These are phyloP conservation scores for Coemansia sp. DNA, from an alignment of 371 early-diverging fungal genomes.

Conservation along the genomic window DNA sequence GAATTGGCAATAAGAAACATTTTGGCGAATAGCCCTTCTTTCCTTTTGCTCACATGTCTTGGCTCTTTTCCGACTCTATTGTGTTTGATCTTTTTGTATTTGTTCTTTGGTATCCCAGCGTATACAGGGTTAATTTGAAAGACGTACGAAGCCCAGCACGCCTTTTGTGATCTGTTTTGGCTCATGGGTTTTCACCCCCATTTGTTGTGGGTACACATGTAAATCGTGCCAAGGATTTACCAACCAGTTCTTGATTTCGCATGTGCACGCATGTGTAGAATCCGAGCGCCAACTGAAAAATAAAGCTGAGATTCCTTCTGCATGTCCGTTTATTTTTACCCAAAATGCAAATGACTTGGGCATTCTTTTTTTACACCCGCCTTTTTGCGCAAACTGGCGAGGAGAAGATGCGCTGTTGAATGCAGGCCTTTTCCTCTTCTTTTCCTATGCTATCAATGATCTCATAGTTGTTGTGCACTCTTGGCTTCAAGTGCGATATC, in stretches of 20 bases:
- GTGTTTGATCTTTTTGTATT: neutral
- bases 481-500: too few relatives aligned
- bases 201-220: neutral
- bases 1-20: neutral
- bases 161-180: neutral
- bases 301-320: neutral
- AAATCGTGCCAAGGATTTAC: neutral
- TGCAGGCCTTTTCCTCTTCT: neutral
- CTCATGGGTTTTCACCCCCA: too few relatives aligned
- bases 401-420: neutral
- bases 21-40: neutral
- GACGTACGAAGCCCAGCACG: neutral
- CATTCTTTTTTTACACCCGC: too few relatives aligned
- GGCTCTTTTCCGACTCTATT: neutral
- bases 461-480: neutral
- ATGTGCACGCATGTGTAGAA: neutral
- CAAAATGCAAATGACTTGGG: neutral
- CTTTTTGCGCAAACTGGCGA: neutral
- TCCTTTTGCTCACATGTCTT: neutral
- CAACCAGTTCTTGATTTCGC: neutral
- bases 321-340: constrained; percentile 1
- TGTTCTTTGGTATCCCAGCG: too few relatives aligned
- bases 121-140: neutral
- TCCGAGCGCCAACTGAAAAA: too few relatives aligned
- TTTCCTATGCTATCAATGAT: neutral